Evolutionary conservation across 176 grass and related monocot genomes (phyloP).

Genomic region (Eleusine coracana): DNA sequence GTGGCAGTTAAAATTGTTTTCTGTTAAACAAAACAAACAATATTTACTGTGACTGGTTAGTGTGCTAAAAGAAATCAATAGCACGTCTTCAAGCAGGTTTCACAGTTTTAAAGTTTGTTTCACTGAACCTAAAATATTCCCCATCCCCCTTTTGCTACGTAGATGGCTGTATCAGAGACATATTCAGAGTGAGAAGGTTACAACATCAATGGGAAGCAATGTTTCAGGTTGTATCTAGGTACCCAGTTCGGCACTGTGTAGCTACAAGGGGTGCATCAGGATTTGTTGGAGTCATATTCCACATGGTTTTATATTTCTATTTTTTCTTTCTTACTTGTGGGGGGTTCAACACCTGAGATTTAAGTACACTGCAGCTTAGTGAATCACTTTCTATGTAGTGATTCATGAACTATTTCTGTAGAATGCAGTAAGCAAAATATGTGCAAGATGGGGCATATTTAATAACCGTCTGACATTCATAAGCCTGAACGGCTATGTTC

Average conservation of each 20-base stretch:
- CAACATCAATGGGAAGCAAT: background rate
- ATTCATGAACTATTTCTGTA: background rate
- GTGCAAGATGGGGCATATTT: background rate
- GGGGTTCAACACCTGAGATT: background rate
- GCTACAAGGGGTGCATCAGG: too few species aligned
- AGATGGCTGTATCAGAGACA: slow-evolving; percentile 17
- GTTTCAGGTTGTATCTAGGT: too few species aligned
- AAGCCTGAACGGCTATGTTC: background rate
- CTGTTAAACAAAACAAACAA: background rate
- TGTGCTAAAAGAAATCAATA: background rate
- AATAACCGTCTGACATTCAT: background rate
- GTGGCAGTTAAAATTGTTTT: background rate
- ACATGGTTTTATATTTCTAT: too few species aligned
- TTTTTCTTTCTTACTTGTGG: too few species aligned
- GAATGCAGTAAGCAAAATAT: slow-evolving; percentile 18
- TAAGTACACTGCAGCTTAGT: background rate
- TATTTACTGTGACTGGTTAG: background rate
- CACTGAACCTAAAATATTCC: slow-evolving; percentile 24
- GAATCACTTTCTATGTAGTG: slow-evolving; percentile 6
- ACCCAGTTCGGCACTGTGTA: too few species aligned
- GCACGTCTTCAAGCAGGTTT: background rate
- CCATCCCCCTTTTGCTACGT: background rate
- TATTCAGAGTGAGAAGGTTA: slow-evolving; percentile 11
- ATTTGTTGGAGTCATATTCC: too few species aligned
- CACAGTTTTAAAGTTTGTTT: slow-evolving; percentile 25